Base-by-base conservation (phyloP, 2,329 filamentous ascomycete species). In the Bertia moriformis region DNA sequence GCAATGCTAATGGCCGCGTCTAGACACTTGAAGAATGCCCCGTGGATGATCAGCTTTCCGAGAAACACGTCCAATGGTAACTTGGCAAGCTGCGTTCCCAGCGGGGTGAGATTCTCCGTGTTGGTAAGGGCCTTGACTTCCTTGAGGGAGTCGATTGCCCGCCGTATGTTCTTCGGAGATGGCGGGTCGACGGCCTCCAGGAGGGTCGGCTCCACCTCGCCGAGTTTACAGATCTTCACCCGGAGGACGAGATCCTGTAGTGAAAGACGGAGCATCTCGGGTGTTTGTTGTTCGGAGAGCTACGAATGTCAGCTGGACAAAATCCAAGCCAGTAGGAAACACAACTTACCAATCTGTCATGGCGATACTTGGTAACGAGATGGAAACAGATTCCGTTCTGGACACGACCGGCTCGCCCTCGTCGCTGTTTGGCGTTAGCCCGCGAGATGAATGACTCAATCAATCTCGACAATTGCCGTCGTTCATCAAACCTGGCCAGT, bases 211-310 rank as follows among this genome's bases (percentile, higher is more conserved):
- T 96, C 89, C 40, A 96, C 93, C 30, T 85, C 81, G 10, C 91
- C 91, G 33, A 98, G 73, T 52, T 93, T 93, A 66, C 89, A 98
- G 36, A 95, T 94, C 61, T 98, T 98, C 46, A 96, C 88, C 5
- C 91, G 78, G 54, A 98, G 88, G 4, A 93, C 87, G 10, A 98
- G 67, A 52, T 98, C 91, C 57, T 98, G 91, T 10, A 98, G 65
- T 0, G 91, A 95, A 3, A 98, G 66, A 1, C 91, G 81, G 30
- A 98, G 73, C 77, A 98, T 93, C 57, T 98, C 91, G 0, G 91
- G 93, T 0, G 86, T 94, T 61, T 96, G 91, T 52, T 95, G 86
- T 44, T 93, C 87, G 7, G 32, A 7, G 10, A 35, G 32, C 24
- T 29, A n/a, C 24, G 24, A n/a, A n/a, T 29, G 24, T 10, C 24